A percentile compares a stretch with the other conserved stretches of the same genome.
Conservation (phyloP, 192 early-diverging fungal species). For the Coemansia nantahalensis region DNA sequence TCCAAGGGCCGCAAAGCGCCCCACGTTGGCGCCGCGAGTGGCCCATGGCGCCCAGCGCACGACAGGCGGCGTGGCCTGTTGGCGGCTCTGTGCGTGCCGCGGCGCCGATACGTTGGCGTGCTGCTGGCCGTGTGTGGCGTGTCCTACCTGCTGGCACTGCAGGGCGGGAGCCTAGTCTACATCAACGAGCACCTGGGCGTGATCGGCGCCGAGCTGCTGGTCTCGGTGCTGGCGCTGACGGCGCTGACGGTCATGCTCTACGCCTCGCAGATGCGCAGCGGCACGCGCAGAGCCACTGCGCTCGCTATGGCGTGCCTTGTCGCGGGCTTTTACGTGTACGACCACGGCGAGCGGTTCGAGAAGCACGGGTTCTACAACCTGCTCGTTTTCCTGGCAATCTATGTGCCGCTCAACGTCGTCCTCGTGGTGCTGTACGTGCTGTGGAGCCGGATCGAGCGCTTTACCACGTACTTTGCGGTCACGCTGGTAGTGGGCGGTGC, state of each 20-base stretch:
- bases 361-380: conserved; percentile 58
- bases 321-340: conserved; percentile 49
- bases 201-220: conserved; percentile 46
- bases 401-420: conserved; percentile 49
- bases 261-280: conserved; percentile 30
- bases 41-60: too few relatives aligned
- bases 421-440: conserved; percentile 42
- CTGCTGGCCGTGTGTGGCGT: conserved; percentile 3
- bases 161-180: conserved; percentile 53
- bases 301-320: conserved; percentile 9
- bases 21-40: too few relatives aligned
- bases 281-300: conserved; percentile 20
- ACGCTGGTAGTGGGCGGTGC: conserved; percentile 15
- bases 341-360: conserved; percentile 60
- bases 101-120: conserved; percentile 1
- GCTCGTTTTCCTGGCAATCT: conserved; percentile 56
- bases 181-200: conserved; percentile 53
- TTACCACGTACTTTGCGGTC: conserved; percentile 35
- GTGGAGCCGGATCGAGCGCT: conserved; percentile 30
- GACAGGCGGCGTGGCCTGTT: neutral
- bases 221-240: conserved; percentile 50
- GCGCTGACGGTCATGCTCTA: conserved; percentile 43
- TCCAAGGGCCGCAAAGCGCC: too few relatives aligned
- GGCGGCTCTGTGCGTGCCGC: conserved; percentile 4
- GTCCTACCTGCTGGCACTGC: conserved; percentile 23